Base-by-base conservation (phyloP, 208 protist genomes). In the Leishmania braziliensis region DNA sequence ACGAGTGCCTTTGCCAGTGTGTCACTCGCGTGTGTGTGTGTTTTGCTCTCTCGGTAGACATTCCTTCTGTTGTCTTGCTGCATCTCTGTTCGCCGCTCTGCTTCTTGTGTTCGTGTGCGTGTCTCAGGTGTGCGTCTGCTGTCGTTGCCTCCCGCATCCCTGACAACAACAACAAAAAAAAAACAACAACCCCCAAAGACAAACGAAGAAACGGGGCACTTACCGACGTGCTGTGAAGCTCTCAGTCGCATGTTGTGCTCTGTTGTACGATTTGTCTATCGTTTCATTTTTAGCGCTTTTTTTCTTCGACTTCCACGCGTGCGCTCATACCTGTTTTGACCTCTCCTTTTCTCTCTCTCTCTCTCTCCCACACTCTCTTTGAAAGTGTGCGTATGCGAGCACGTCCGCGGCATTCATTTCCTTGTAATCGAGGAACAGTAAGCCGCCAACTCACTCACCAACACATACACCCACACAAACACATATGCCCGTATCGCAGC, bases 91-190 rank as follows among this genome's bases (percentile, higher is more conserved):
- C 23, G 0, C 14, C 68, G 5, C 14, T 26, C 23, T 4, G 16
- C 20, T 39, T 33, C 36, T 16, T 70, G 68, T 72, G 33, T 53
- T 39, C 43, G 68, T 72, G 68, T 51, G 68, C n/a, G 68, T 72
- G 43, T 72, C 16, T 53, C 26, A 0, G 51, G 51, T 54, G 51
- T 16, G 14, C 51, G 51, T 8, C 51, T 54, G 51, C 51, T 54
- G 51, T 16, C 3, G 9, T 54, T 2, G 1, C 14, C 51, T 54
- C 51, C 14, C 51, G 14, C 51, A 54, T 54, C 51, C 51, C 9
- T 16, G 14, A 54, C 9, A 54, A 54, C 51, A 54, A 54, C n/a
- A n/a, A n/a, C n/a, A n/a, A n/a, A n/a, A n/a, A n/a, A n/a, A 9
- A 54, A 33, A 33, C 5, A 54, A 54, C 3, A 8, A 8, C 51